A percentile compares a stretch with the other conserved stretches of the same genome.
phyloP scores from a whole-genome alignment of 257 asterid genomes.

The Solanum gracilifrons region DNA sequence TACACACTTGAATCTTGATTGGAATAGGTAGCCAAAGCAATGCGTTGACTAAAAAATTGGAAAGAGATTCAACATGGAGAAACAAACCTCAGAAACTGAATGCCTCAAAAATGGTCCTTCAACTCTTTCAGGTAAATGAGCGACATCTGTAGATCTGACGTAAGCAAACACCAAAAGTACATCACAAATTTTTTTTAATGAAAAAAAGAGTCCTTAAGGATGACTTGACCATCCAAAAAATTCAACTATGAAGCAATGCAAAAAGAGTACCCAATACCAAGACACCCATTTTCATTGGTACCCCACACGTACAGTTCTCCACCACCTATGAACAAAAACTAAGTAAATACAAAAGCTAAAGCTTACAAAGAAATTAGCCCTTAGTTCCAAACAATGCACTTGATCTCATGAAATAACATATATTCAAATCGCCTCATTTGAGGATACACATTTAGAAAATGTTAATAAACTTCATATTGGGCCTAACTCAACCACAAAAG shows the following conservation, averaged over 20 bases:
- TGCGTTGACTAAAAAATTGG: neutral
- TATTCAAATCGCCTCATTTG: neutral
- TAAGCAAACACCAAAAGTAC: neutral
- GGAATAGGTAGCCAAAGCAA: neutral
- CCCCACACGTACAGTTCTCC: conserved; percentile 95
- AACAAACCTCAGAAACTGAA: conserved; percentile 66
- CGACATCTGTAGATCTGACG: conserved; percentile 54
- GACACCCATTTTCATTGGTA: conserved; percentile 94
- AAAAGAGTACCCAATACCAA: conserved; percentile 73
- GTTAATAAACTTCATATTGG: neutral
- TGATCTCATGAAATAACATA: neutral
- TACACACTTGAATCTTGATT: neutral
- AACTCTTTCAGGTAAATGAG: conserved; percentile 80
- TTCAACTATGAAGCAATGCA: neutral
- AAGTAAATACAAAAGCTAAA: neutral
- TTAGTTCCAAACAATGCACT: neutral
- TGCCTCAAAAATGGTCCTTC: conserved; percentile 59
- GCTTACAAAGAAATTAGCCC: neutral
- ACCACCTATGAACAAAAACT: conserved; percentile 37
- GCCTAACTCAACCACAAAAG: neutral
- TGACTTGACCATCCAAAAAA: neutral
- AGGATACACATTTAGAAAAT: neutral
- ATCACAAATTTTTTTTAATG: neutral
- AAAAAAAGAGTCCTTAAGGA: neutral
- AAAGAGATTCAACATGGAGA: neutral